Conservation (phyloP, 768 basidiomycete species). For the Hygrophorus russula region DNA sequence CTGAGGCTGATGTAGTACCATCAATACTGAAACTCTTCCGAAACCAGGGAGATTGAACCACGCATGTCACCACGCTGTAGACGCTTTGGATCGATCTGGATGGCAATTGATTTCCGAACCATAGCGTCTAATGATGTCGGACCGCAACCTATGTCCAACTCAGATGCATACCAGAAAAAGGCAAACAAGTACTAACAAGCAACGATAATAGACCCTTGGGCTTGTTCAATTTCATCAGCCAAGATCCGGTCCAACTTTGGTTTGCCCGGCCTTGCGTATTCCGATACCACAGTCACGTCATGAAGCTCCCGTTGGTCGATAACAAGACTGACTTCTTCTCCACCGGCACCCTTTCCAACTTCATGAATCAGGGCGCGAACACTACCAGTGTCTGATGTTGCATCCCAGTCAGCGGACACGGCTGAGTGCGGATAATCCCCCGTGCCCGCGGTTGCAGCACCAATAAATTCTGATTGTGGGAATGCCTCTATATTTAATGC, state of each 20-base stretch:
- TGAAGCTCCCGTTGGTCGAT: conserved; percentile 47
- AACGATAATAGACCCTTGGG: conserved; percentile 49
- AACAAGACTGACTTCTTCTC: conserved; percentile 20
- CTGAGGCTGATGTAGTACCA: too few species aligned
- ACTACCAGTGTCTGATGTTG: background rate
- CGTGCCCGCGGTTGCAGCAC: background rate
- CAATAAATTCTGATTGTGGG: background rate
- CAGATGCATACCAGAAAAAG: background rate
- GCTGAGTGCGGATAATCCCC: background rate
- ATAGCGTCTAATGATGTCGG: conserved; percentile 59
- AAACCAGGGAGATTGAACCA: conserved; percentile 48
- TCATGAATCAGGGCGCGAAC: background rate
- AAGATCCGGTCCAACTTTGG: conserved; percentile 54
- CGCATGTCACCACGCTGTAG: conserved; percentile 45
- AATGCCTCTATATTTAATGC: too few species aligned
- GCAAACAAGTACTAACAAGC: conserved; percentile 41
- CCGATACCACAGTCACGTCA: conserved; percentile 48
- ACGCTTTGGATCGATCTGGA: conserved; percentile 44
- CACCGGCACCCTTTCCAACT: conserved; percentile 7
- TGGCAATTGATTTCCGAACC: conserved; percentile 52
- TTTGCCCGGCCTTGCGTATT: conserved; percentile 53
- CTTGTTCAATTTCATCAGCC: conserved; percentile 48
- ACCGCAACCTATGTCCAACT: conserved; percentile 45
- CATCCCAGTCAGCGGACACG: conserved; percentile 2
- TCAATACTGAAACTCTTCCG: conserved; percentile 61